Percentiles rank a stretch among this genome's conserved stretches.
Evolutionary conservation across 83 land plant genomes (phyloP).

Genomic region (Picea abies): DNA sequence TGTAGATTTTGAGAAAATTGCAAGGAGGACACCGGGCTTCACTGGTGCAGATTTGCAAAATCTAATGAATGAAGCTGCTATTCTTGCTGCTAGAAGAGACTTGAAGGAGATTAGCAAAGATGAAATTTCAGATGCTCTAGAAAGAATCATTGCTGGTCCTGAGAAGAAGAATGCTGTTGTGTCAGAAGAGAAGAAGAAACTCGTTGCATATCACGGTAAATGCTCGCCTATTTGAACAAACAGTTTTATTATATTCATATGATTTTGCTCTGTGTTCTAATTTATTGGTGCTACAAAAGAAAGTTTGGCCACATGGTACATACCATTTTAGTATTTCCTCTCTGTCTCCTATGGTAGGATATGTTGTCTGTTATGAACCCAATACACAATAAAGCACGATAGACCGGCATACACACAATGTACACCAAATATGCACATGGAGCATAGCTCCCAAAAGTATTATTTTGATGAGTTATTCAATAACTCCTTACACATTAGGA

Average conservation of each 20-base stretch:
- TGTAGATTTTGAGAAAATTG: slow-evolving; percentile 98
- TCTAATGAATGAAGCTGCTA: slow-evolving; percentile 99
- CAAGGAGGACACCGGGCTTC: slow-evolving; percentile 99
- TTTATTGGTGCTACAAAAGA: neutral
- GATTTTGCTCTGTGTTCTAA: neutral
- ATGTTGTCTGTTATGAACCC: too few species aligned
- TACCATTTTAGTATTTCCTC: neutral
- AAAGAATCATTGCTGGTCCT: slow-evolving; percentile 99
- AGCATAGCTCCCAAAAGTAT: too few species aligned
- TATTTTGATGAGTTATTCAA: too few species aligned
- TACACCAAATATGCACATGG: too few species aligned
- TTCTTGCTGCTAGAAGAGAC: slow-evolving; percentile 97
- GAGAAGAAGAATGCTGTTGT: slow-evolving; percentile 99
- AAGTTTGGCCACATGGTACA: neutral
- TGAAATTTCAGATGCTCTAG: slow-evolving; percentile 98
- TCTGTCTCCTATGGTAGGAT: too few species aligned
- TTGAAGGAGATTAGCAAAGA: slow-evolving; percentile 99
- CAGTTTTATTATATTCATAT: neutral
- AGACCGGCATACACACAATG: too few species aligned
- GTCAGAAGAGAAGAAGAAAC: slow-evolving; percentile 96
- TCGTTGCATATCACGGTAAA: slow-evolving; percentile 98
- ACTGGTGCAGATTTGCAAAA: slow-evolving; percentile 99
- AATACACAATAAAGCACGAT: too few species aligned
- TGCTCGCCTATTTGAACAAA: neutral
- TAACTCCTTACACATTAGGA: too few species aligned